Evolutionary conservation across 768 basidiomycete genomes (phyloP).

Genomic region (Austroboletus festivus): DNA sequence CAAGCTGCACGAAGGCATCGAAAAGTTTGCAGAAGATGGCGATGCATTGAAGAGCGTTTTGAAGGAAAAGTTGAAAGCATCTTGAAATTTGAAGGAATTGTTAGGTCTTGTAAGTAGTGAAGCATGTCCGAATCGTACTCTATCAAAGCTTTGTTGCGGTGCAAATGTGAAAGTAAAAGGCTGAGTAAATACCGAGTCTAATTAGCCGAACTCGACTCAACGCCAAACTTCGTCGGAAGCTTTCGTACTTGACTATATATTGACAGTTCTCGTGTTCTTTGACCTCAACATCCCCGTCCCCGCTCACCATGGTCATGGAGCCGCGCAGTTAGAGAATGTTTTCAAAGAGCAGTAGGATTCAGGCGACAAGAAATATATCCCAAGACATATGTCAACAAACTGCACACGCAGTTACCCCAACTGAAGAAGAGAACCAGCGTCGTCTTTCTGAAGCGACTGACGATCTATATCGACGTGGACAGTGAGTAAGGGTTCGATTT

Average conservation of each 20-base stretch:
- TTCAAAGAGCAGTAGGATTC: conserved; percentile 66
- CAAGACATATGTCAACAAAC: conserved; percentile 62
- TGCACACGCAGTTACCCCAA: conserved; percentile 57
- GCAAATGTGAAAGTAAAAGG: too few relatives aligned
- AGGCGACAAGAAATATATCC: conserved; percentile 73
- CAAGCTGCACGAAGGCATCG: conserved; percentile 95
- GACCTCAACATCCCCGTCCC: conserved; percentile 62
- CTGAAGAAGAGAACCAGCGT: conserved; percentile 58
- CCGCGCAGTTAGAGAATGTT: conserved; percentile 22
- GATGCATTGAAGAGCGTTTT: conserved; percentile 79
- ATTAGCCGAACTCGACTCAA: too few relatives aligned
- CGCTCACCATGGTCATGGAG: conserved; percentile 17
- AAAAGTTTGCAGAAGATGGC: conserved; percentile 94
- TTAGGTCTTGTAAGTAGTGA: too few relatives aligned
- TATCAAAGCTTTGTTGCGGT: too few relatives aligned
- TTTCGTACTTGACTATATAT: too few relatives aligned
- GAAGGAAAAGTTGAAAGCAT: conserved; percentile 51
- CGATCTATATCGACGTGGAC: conserved; percentile 76
- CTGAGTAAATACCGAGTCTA: too few relatives aligned
- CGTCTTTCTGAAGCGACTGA: conserved; percentile 70
- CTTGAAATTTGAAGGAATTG: too few relatives aligned
- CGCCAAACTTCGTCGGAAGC: too few relatives aligned
- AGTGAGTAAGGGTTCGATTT: conserved; percentile 86
- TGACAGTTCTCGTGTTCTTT: conserved; percentile 61
- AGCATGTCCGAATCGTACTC: too few relatives aligned